A percentile compares a stretch with the other conserved stretches of the same genome.
phyloP scores from a whole-genome alignment of 2,329 filamentous ascomycete species.

The Trichoderma sp. region DNA sequence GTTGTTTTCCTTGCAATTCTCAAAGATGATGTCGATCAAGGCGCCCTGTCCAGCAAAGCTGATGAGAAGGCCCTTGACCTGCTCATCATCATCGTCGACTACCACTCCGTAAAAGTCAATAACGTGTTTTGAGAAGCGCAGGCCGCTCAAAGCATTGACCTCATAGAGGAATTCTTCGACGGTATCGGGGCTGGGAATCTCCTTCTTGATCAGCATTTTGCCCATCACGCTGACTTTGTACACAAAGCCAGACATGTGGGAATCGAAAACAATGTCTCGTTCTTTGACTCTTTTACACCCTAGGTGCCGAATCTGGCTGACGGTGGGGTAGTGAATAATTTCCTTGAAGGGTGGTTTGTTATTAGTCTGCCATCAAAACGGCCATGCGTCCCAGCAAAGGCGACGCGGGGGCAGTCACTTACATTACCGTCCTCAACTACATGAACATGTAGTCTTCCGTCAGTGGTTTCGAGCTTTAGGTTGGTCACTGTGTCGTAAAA shows the following conservation, averaged over 20 bases:
- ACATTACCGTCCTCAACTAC: constrained; percentile 94
- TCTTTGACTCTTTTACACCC: constrained; percentile 68
- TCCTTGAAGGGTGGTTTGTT: constrained; percentile 56
- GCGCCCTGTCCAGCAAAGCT: constrained; percentile 85
- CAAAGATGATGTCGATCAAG: constrained; percentile 88
- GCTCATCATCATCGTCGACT: constrained; percentile 81
- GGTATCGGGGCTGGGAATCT: constrained; percentile 93
- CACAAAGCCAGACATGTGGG: constrained; percentile 94
- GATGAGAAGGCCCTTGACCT: constrained; percentile 88
- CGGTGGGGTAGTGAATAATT: constrained; percentile 82
- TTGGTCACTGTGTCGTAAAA: constrained; percentile 98
- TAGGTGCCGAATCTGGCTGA: constrained; percentile 75
- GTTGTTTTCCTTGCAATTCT: constrained; percentile 63
- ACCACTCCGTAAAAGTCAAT: constrained; percentile 88
- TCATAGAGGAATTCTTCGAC: constrained; percentile 98
- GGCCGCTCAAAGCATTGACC: constrained; percentile 85
- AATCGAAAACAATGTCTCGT: constrained; percentile 78
- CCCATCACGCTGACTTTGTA: constrained; percentile 82
- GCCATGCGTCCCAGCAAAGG: background rate
- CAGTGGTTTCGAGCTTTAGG: constrained; percentile 85
- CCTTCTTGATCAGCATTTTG: constrained; percentile 86
- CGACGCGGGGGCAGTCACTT: constrained; percentile 38
- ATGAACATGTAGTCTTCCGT: constrained; percentile 89
- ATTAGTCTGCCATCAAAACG: background rate
- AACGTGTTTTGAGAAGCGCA: constrained; percentile 74